Conservation (phyloP, 208 protist species). For the Acanthamoeba culbertsoni region DNA sequence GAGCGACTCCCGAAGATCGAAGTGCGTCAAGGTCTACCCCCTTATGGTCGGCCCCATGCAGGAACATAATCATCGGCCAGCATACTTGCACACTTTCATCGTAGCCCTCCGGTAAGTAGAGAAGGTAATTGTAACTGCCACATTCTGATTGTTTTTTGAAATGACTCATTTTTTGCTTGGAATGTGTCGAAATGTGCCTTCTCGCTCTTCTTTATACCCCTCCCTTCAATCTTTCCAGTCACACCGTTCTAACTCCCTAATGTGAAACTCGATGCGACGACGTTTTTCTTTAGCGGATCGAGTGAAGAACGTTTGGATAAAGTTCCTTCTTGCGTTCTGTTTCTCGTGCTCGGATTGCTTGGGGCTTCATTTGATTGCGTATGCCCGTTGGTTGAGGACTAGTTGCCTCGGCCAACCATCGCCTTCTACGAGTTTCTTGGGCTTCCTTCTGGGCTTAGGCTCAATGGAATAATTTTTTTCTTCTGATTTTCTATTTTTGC, state of each 20-base stretch:
- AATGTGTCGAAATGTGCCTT: neutral
- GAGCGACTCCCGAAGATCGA: neutral
- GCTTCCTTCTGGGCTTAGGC: too few species aligned
- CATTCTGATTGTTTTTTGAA: slow-evolving; percentile 22
- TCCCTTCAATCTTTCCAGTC: neutral
- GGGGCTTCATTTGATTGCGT: too few species aligned
- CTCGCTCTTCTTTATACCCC: neutral
- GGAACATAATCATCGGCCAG: neutral
- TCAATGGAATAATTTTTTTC: too few species aligned
- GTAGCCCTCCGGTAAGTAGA: slow-evolving; percentile 6
- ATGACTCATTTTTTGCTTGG: neutral
- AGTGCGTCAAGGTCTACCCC: neutral
- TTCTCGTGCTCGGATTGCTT: too few species aligned
- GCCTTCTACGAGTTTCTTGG: too few species aligned
- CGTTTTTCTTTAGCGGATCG: too few species aligned
- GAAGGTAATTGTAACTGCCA: slow-evolving; percentile 15
- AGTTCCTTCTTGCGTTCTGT: too few species aligned
- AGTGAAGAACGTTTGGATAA: too few species aligned
- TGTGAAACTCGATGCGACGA: too few species aligned
- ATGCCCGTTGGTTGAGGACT: too few species aligned
- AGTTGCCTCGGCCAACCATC: neutral
- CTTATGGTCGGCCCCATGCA: slow-evolving; percentile 2
- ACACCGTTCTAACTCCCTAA: too few species aligned
- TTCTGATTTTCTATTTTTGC: too few species aligned
- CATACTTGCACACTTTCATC: neutral